Evolutionary conservation across 2,329 filamentous ascomycete species (phyloP), one percentile per base, ranked within the genome.

Genomic region (Ciborinia camelliae): DNA sequence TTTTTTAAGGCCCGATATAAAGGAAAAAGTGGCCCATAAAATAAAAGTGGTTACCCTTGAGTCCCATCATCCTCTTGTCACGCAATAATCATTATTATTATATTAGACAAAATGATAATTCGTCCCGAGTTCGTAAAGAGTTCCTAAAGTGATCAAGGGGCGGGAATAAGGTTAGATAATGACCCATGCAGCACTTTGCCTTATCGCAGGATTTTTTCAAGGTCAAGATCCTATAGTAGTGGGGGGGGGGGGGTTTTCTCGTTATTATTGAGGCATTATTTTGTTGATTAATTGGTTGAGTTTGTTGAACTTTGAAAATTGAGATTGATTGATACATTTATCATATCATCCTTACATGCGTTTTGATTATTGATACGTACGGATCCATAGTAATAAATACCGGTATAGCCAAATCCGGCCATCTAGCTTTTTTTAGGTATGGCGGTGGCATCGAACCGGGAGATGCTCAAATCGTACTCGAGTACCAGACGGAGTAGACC

Each of bases 1-100:
- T 57, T 58, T 51, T 47, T 58, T 47, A 45, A 58, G 28, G 54
- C 54, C 54, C 54, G 41, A 58, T 57, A 57, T 23, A 18, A 58
- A n/a, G n/a, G n/a, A 35, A 45, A 43, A 45, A 57, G 39, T 57
- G 20, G 54, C 39, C 32, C 26, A 32, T 30, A 32, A 52, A n/a
- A 52, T 14, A 47, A 58, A 47, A 32, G 28, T 32, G 20, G 39
- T 58, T 18, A 58, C 1, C 54, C 54, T 47, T 58, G 54, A 58
- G 54, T 41, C 54, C 32, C 54, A 47, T 47, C 39, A 52, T 52
- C 20, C 30, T 58, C 35, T 58, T 57, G 39, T 58, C 41, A 58
- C 54, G 54, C 54, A 57, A 57, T 55, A 14, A 43, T n/a, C n/a
- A n/a, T n/a, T n/a, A n/a, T n/a, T n/a, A n/a, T n/a, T n/a, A n/a